Evolutionary conservation across 345 rosid genomes (phyloP).

Genomic region (Syzygium aromaticum): DNA sequence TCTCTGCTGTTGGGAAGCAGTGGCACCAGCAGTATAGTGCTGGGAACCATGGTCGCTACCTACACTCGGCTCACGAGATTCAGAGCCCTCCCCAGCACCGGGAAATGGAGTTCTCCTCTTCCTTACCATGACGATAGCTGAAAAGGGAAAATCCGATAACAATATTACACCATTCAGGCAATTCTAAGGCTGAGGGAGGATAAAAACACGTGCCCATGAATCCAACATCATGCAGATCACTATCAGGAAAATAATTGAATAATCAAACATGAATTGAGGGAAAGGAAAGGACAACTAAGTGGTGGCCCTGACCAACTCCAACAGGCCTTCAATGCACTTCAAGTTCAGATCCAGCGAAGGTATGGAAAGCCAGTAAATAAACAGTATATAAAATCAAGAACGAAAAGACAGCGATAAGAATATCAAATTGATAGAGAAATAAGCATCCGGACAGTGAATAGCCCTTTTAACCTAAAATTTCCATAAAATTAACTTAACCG

Average conservation of each 20-base stretch:
- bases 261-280: not conserved
- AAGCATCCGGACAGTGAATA: not conserved
- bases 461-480: not conserved
- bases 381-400: not conserved
- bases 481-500: not conserved
- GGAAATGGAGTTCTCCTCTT: conserved; percentile 59
- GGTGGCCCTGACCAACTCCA: not conserved
- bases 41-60: conserved; percentile 36
- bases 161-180: not conserved
- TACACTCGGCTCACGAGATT: conserved; percentile 32
- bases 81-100: conserved; percentile 57
- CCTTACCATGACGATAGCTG: conserved; percentile 48
- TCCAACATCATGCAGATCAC: not conserved
- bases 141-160: not conserved
- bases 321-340: not conserved
- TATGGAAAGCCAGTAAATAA: not conserved
- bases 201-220: not conserved
- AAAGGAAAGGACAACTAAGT: not conserved
- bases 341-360: not conserved
- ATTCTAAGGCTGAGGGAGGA: not conserved
- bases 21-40: conserved; percentile 22
- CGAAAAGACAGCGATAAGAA: not conserved
- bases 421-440: not conserved
- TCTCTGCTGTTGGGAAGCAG: conserved; percentile 33
- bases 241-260: not conserved